Percentiles rank a stretch among this genome's conserved stretches.
phyloP scores from a whole-genome alignment of 2,329 filamentous ascomycete genomes.

The Westerdykella ornata region DNA sequence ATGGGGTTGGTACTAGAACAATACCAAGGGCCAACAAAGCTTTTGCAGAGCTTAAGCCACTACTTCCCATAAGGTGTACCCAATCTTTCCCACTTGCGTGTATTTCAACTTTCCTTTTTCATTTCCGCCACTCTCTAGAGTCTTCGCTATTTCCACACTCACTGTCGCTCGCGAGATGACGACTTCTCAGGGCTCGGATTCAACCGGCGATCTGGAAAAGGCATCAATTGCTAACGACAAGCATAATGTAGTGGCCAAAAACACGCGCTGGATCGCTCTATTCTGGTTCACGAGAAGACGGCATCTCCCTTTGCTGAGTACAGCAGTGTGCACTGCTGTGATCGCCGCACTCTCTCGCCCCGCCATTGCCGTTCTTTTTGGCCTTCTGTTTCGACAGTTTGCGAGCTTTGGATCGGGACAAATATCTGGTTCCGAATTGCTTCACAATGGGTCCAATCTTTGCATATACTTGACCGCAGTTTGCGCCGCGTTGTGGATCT shows the following conservation, averaged over 20 bases:
- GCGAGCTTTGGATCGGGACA: conserved; percentile 56
- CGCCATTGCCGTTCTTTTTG: conserved; percentile 62
- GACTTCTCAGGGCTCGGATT: conserved; percentile 8
- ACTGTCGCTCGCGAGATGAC: conserved; percentile 9
- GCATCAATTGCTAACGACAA: conserved; percentile 9
- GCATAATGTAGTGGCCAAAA: conserved; percentile 16
- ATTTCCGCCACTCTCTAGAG: background rate
- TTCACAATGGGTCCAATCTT: conserved; percentile 52
- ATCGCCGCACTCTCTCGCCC: conserved; percentile 59
- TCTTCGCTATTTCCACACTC: background rate
- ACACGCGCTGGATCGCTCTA: conserved; percentile 49
- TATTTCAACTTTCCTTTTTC: conserved; percentile 8
- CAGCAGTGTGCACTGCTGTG: conserved; percentile 52
- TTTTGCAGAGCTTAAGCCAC: conserved; percentile 1
- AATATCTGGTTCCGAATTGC: conserved; percentile 46
- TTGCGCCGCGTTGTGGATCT: conserved; percentile 59
- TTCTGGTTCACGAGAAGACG: conserved; percentile 65
- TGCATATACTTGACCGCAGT: conserved; percentile 58
- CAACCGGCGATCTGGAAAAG: conserved; percentile 13
- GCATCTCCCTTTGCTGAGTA: conserved; percentile 51
- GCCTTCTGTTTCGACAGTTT: conserved; percentile 67
- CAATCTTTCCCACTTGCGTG: background rate
- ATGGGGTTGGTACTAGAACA: conserved; percentile 19
- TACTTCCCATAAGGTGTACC: background rate
- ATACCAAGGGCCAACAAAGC: conserved; percentile 30